phyloP scores from a whole-genome alignment of 1,284 basidiomycete genomes.

The Bondarzewia mesenterica region DNA sequence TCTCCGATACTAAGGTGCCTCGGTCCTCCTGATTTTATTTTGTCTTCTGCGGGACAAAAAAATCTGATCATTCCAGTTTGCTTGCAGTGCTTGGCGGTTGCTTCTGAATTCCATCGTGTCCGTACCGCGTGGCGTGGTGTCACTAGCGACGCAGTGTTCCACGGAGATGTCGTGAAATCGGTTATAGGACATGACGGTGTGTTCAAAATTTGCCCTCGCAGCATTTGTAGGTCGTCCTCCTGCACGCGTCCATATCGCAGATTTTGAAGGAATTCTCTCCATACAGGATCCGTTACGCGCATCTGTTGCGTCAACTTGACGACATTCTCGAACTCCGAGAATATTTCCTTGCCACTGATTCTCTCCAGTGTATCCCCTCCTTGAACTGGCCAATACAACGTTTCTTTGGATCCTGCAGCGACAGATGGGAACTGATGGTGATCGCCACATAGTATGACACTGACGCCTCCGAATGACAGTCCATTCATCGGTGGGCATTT shows the following conservation, averaged over 20 bases:
- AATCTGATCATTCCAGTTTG: slow-evolving; percentile 12
- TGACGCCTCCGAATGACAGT: slow-evolving; percentile 27
- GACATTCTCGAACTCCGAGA: slow-evolving; percentile 27
- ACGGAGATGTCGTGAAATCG: slow-evolving; percentile 10
- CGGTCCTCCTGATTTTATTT: slow-evolving; percentile 10
- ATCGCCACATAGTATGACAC: slow-evolving; percentile 29
- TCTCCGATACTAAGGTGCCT: slow-evolving; percentile 5
- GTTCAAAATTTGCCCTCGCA: slow-evolving; percentile 18
- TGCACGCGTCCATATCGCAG: slow-evolving; percentile 20
- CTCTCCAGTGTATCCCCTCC: slow-evolving; percentile 1
- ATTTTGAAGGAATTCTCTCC: slow-evolving; percentile 25
- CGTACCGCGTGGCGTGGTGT: slow-evolving; percentile 28
- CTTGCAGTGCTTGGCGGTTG: slow-evolving; percentile 14
- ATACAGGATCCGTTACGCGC: slow-evolving; percentile 22
- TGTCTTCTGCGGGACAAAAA: slow-evolving; percentile 16
- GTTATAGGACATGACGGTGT: not conserved
- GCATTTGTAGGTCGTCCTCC: slow-evolving; percentile 21
- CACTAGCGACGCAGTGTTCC: slow-evolving; percentile 22
- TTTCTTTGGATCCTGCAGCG: not conserved
- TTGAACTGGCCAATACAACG: not conserved
- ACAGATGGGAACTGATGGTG: slow-evolving; percentile 35
- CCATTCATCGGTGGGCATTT: not conserved
- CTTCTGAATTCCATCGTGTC: slow-evolving; percentile 23
- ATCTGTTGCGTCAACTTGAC: slow-evolving; percentile 29
- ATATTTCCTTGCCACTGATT: slow-evolving; percentile 22